Evolutionary conservation across 768 basidiomycete genomes (phyloP).

Genomic region (Suillus ampliporus): DNA sequence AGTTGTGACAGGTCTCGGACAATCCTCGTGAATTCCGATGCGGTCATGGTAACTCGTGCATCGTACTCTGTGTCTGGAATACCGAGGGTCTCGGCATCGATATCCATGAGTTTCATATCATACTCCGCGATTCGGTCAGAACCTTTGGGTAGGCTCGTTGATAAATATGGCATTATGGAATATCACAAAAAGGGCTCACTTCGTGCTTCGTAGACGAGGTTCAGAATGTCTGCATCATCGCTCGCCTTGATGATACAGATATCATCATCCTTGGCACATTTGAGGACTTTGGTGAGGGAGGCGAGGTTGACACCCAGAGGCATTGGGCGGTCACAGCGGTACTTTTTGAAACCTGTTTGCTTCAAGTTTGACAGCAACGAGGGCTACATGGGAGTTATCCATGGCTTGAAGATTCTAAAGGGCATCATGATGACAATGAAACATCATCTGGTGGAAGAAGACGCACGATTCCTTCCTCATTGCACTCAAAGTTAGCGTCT

Average conservation of each 20-base stretch:
- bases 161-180: not conserved
- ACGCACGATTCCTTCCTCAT: constrained; percentile 89
- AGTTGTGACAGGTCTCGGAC: constrained; percentile 89
- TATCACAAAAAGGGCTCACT: constrained; percentile 53
- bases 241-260: constrained; percentile 87
- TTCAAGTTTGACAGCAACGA: constrained; percentile 86
- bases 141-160: constrained; percentile 48
- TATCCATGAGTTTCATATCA: constrained; percentile 99
- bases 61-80: constrained; percentile 99
- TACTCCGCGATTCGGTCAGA: constrained; percentile 96
- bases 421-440: not conserved
- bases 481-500: constrained; percentile 98
- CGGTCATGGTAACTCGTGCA: constrained; percentile 85
- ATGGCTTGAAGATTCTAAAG: constrained; percentile 90
- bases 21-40: constrained; percentile 88
- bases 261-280: constrained; percentile 97
- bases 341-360: constrained; percentile 82
- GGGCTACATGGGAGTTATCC: constrained; percentile 99
- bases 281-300: constrained; percentile 92
- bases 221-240: constrained; percentile 89
- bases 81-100: constrained; percentile 91
- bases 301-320: constrained; percentile 87
- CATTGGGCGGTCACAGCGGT: constrained; percentile 95
- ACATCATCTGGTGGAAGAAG: not conserved
- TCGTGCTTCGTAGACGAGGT: constrained; percentile 88